Evolutionary conservation across 148 eudicot species (phyloP).

Genomic region (Talinum fruticosum): DNA sequence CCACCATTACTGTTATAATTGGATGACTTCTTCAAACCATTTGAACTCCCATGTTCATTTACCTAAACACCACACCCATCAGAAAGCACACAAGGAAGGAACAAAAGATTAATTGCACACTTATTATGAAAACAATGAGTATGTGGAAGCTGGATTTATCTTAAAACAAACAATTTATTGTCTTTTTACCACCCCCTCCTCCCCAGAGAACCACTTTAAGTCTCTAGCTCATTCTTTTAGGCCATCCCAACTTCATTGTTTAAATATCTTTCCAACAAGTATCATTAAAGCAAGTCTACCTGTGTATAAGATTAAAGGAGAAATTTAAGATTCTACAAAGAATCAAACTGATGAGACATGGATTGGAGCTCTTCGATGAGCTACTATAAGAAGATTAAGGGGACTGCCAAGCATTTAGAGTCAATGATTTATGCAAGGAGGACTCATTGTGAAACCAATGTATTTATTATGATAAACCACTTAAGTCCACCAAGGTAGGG

Average conservation of each 20-base stretch:
- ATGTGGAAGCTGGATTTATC: neutral
- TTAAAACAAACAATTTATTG: neutral
- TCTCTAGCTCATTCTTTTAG: neutral
- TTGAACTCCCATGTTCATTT: conserved; percentile 41
- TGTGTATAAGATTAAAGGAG: neutral
- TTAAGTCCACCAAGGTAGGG: neutral
- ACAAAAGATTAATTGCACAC: neutral
- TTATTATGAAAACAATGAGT: neutral
- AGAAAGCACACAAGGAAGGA: neutral
- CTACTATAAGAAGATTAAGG: neutral
- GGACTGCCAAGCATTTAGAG: neutral
- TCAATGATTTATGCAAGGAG: neutral
- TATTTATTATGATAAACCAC: neutral
- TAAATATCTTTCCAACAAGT: neutral
- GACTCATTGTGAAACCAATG: neutral
- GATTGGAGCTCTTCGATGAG: neutral
- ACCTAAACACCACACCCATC: conserved; percentile 36
- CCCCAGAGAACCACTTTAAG: neutral
- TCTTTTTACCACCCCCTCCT: neutral
- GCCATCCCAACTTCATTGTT: neutral
- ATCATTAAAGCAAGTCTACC: neutral
- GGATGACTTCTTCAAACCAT: conserved; percentile 35
- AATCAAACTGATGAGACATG: neutral
- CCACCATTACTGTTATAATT: conserved; percentile 26
- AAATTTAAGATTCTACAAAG: neutral